Base-by-base conservation (phyloP, 2,329 filamentous ascomycete genomes). In the Aspergillus ustus region DNA sequence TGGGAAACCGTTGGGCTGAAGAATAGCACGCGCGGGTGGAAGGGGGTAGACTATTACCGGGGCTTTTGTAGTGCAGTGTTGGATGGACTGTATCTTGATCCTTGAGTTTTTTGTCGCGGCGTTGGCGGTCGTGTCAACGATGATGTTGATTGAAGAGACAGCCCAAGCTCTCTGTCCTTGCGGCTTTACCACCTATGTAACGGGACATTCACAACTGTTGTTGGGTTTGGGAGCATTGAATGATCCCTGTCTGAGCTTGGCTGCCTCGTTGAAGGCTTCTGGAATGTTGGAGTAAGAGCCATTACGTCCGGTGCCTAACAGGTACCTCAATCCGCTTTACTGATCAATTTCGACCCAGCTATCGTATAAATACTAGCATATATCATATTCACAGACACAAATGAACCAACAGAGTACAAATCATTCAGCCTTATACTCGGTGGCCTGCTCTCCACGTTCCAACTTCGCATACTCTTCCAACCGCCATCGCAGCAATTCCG, bases 1-100 rank as follows among this genome's bases (percentile, higher is more conserved):
- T 81, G 78, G 77, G 69, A 66, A 34, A 76, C 73, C 3, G 73
- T 79, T 37, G 77, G 78, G 3, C 61, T 79, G 52, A 72, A 66
- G 22, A 71, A 72, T 4, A 51, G 62, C 20, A 60, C 61, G n/a
- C 69, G 73, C 20, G 69, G 70, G 2, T 78, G 76, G 73, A 79
- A 78, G 58, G 77, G 73, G 1, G 58, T 67, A 15, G 69, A 70
- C 29, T 76, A 77, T 56, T 81, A 81, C 61, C 67, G 74, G 52
- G 66, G 69, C 6, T 69, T 77, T 20, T 80, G 78, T 51, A 69
- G 65, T 28, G 66, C 70, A 54, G 73, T 75, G 4, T 59, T 81
- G 70, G 72, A 67, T 9, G 78, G 80, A 61, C 62, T 79, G 48
- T 73, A 73, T 62, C 63, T 72, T 46, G 51, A 51, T 25, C 37